Evolutionary conservation across 352 stramenopile species (phyloP).

Genomic region (Globisporangium mamillatum): DNA sequence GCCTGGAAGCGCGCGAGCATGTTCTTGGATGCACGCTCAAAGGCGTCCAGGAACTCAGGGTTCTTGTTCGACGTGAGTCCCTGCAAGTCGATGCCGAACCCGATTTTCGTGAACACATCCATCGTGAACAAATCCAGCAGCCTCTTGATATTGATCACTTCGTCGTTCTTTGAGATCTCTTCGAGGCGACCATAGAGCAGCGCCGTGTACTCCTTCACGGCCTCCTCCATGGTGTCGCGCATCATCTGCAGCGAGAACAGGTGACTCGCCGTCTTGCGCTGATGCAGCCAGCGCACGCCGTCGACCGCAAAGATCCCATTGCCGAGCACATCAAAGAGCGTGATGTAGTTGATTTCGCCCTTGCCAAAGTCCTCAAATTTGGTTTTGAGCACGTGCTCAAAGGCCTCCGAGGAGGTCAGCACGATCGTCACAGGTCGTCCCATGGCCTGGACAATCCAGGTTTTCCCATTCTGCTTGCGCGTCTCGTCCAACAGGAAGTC

Average conservation of each 20-base stretch:
- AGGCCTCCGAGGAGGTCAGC: constrained; percentile 20
- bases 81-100: constrained; percentile 44
- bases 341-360: constrained; percentile 22
- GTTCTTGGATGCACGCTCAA: constrained; percentile 24
- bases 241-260: constrained; percentile 58
- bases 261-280: constrained; percentile 74
- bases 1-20: constrained; percentile 19
- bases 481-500: constrained; percentile 34
- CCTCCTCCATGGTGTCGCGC: constrained; percentile 31
- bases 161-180: not conserved
- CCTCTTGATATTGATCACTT: constrained; percentile 20
- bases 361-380: constrained; percentile 60
- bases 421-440: constrained; percentile 20
- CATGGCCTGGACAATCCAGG: constrained; percentile 13
- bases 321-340: constrained; percentile 43
- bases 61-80: constrained; percentile 23
- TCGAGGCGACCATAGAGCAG: constrained; percentile 16
- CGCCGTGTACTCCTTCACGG: constrained; percentile 16
- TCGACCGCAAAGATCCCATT: constrained; percentile 57
- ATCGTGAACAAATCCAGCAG: constrained; percentile 45
- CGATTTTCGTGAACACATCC: constrained; percentile 57
- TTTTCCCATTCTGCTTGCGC: constrained; percentile 17
- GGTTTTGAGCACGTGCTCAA: constrained; percentile 40
- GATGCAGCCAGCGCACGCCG: constrained; percentile 39
- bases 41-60: constrained; percentile 28